Evolutionary conservation across 352 stramenopile species (phyloP).

Genomic region (Globisporangium spiculum): DNA sequence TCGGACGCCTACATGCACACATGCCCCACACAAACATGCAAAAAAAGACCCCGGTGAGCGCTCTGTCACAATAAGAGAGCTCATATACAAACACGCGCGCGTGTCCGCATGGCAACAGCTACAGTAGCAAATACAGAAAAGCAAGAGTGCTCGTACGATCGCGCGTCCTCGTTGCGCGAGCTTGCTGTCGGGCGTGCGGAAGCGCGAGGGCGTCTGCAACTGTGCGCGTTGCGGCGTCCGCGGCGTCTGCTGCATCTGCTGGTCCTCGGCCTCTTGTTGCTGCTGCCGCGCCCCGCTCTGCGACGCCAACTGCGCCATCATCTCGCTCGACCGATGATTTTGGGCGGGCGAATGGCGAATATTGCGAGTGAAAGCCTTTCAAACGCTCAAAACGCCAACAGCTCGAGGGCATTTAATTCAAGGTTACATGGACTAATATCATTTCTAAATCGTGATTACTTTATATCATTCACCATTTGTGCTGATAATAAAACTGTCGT

Average conservation of each 20-base stretch:
- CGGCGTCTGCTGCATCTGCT: slow-evolving; percentile 5
- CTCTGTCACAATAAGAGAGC: not conserved
- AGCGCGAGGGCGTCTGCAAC: slow-evolving; percentile 16
- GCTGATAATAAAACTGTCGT: not conserved
- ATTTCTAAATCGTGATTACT: not conserved
- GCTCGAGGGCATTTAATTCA: not conserved
- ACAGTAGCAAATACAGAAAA: not conserved
- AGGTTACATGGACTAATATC: not conserved
- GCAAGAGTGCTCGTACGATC: slow-evolving; percentile 24
- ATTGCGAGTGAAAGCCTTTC: slow-evolving; percentile 9
- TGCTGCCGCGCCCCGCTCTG: slow-evolving; percentile 12
- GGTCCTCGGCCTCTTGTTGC: slow-evolving; percentile 9
- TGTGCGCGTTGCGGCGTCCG: slow-evolving; percentile 10
- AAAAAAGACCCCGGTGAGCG: not conserved
- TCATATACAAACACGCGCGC: not conserved
- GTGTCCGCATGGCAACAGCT: not conserved
- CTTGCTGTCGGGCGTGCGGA: slow-evolving; percentile 20
- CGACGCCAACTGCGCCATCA: slow-evolving; percentile 9
- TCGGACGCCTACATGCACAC: slow-evolving; percentile 20
- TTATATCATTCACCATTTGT: not conserved
- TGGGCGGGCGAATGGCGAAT: slow-evolving; percentile 10
- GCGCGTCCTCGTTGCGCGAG: slow-evolving; percentile 22
- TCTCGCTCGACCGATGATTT: slow-evolving; percentile 1
- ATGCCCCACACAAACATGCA: not conserved
- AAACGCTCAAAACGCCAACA: slow-evolving; percentile 10